Evolutionary conservation across 2,329 filamentous ascomycete genomes (phyloP), one percentile per base, ranked within the genome.

Genomic region (Colletotrichum echinochloae): DNA sequence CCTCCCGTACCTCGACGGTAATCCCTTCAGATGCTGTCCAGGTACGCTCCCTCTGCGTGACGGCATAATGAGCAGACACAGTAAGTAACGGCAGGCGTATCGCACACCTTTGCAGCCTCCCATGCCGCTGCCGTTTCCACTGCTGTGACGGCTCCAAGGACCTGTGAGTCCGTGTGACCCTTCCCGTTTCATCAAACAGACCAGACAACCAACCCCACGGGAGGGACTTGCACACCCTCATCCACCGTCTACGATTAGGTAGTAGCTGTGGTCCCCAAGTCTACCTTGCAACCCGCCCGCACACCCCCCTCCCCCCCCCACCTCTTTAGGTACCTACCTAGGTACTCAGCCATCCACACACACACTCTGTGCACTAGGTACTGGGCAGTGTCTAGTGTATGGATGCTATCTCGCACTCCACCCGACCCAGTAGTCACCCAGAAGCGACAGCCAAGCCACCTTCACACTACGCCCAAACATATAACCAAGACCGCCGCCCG

Each of bases 181-280:
- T 71, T 71, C n/a, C 66, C 69, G 69, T 70, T 71, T 65, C 69
- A 71, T 71, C 65, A 71, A 65, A 71, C 69, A 71, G 59, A 70
- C 65, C 54, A 60, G 41, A 66, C 62, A 41, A 3, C 39, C 11
- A 37, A 37, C 35, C 3, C 35, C 35, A 2, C 35, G 11, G 11
- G 35, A 3, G 35, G 35, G 35, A 2, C 35, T 37, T 37, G 35
- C 52, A 37, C 61, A 28, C 51, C 61, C 39, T 44, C 41, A 12
- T 16, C 51, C 52, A 65, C 37, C 56, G 12, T 18, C 5, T 5
- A 16, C 37, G 5, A 5, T 16, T 3, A 39, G 30, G 8, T 33
- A 39, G 2, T 11, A 60, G 5, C 26, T 60, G 20, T 20, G 37
- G 14, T 28, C 20, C 37, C 14, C 57, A 11, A 48, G 57, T 48